Percentiles rank a stretch among this genome's conserved stretches.
phyloP scores from a whole-genome alignment of 352 stramenopile species.

The Nothophytophthora sp. region DNA sequence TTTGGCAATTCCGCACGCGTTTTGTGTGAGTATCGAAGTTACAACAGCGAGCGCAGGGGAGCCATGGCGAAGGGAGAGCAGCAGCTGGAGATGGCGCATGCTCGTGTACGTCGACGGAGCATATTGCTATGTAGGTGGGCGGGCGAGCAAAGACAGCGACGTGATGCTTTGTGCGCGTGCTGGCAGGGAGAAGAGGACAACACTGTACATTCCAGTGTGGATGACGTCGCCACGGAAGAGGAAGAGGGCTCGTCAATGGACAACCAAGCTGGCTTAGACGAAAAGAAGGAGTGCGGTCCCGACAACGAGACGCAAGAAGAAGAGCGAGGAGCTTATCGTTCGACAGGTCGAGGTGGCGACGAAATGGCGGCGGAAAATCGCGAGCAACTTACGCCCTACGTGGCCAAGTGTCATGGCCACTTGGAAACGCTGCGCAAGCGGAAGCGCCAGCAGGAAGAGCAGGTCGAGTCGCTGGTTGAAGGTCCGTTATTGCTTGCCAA shows the following conservation, averaged over 20 bases:
- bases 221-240: conserved; percentile 30
- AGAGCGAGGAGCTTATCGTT: no score
- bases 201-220: conserved; percentile 20
- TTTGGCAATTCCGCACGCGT: conserved; percentile 11
- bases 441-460: conserved; percentile 58
- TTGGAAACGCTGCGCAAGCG: conserved; percentile 45
- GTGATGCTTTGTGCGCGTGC: no score
- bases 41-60: conserved; percentile 3
- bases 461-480: conserved; percentile 52
- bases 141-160: no score
- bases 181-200: conserved; percentile 26
- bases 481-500: no score
- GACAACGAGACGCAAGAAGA: not conserved
- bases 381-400: conserved; percentile 40
- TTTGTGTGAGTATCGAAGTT: conserved; percentile 21
- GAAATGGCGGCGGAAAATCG: not conserved
- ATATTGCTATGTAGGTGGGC: no score
- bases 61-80: conserved; percentile 32
- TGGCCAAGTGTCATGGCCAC: conserved; percentile 42
- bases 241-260: conserved; percentile 22
- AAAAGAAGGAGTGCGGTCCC: no score
- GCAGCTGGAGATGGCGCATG: conserved; percentile 15
- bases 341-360: not conserved
- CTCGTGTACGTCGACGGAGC: conserved; percentile 11
- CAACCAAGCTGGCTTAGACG: not conserved